Base-by-base conservation (phyloP, 1,139 yeast species). In the Hansenula anomala region DNA sequence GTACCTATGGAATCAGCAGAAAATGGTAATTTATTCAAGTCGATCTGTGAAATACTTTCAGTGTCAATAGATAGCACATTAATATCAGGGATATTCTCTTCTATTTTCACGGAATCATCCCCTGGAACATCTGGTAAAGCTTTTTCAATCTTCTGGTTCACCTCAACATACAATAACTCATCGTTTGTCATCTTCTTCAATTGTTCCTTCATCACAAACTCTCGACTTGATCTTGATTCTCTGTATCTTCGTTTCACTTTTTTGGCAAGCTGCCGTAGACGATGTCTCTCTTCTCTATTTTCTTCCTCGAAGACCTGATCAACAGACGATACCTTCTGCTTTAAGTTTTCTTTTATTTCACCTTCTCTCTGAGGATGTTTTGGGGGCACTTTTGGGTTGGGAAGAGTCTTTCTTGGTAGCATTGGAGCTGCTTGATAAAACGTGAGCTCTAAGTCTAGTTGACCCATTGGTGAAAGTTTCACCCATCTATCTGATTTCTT, bases 271-370 rank as follows among this genome's bases (percentile, higher is more conserved):
- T 34, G 42, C 13, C 44, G 38, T 16, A 51, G 33, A 15, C 43
- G 35, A 15, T 44, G 33, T 28, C 43, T 34, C 19, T 49, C 52
- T 23, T 50, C 49, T 14, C 45, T 40, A 9, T 13, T n/a, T 3
- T 47, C 47, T 27, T 49, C 54, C 34, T 44, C 44, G 28, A 47
- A 51, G 2, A 51, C 54, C 6, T 39, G 43, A 26, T 50, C 54
- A 10, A 44, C 51, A 1, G 56, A 50, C 5, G 51, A 43, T 0
- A 49, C 42, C 19, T 31, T 30, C 14, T 28, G 30, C 17, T 33
- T 35, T 15, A 18, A 35, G 16, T 33, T 10, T 16, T 17, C 23
- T 12, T 9, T 16, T 5, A 7, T 20, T 13, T 17, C 4, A 10
- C 20, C 9, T 28, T 16, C 23, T 20, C 13, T 11, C 13, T 8